Evolutionary conservation across 2,329 filamentous ascomycete genomes (phyloP), one percentile per base, ranked within the genome.

Genomic region (Monilinia vaccinii-corymbosi): DNA sequence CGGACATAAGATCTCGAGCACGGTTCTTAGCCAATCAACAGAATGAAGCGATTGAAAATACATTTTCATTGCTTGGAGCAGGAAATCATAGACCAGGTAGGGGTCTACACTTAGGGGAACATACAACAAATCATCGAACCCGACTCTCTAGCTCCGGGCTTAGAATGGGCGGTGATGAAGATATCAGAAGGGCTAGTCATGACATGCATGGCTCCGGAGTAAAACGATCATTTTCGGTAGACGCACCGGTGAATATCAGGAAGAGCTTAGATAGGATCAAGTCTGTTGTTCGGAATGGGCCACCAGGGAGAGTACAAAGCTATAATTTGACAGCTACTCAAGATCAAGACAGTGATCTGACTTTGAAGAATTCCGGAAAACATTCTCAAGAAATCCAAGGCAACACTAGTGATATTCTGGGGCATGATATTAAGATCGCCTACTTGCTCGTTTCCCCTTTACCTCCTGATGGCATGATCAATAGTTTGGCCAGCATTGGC

Each of bases 391-490:
- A 58, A 36, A 34, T 14, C 7, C 25, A 50, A 31, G 25, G 2
- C 21, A 25, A 45, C 62, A 57, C 18, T 3, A 2, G 4, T 23
- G 16, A 28, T 18, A n/a, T 14, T 1, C 60, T 69, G 28, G 61
- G 52, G 11, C 28, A 70, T 67, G 16, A 61, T 64, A 40, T 69
- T 2, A 16, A 78, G 75, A 21, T 74, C 68, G 81, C 80, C 1
- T 87, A 87, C 64, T 73, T 92, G 1, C 75, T 90, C 11, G 76
- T 92, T 10, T 91, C 87, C 0, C 88, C 88, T 1, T 77, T 88
- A 0, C 76, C 83, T 34, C 58, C 51, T 23, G 58, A 46, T 14
- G 83, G 84, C 0, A 60, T 83, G 1, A 74, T 87, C 3, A 83
- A 81, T 8, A 78, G 79, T 61, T 75, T 91, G 21, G 79, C 83